Base-by-base conservation (phyloP, 805 yeast species). In the Scheffersomyces stipitis region DNA sequence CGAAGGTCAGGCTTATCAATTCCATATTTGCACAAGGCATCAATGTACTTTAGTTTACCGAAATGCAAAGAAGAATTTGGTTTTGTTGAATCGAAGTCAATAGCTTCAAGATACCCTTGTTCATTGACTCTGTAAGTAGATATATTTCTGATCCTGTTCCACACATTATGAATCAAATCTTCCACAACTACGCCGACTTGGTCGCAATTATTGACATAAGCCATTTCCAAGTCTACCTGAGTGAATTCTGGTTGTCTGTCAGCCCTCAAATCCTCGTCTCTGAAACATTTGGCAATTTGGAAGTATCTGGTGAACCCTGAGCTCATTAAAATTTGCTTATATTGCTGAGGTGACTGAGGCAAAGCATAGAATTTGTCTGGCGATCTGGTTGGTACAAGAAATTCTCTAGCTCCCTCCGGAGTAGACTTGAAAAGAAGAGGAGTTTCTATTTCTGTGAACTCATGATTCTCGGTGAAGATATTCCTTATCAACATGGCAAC, bases 191-290 rank as follows among this genome's bases (percentile, higher is more conserved):
- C 38, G 57, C 78, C 80, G 4, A 93, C 95, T 40, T 66, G 71
- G 46, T 86, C 86, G 12, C 69, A 64, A 22, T 78, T 78, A 44
- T 71, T 71, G 3, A 90, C 82, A 66, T 83, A 93, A 14, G 90
- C 77, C 91, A 93, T 83, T 60, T 93, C 99, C 62, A 93, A 50
- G 69, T 93, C 99, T n/a, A 93, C 66, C 62, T 93, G 99, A 1
- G 99, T 93, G 58, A 93, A 93, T 58, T 93, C 99, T 0, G 98
- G 98, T 62, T 93, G 99, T 60, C 99, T 76, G 59, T 93, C 99
- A 1, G 87, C 81, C 41, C 99, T 74, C 39, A 93, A 71, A 62
- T 93, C 98, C 59, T 93, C 99, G 58, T 93, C 99, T 46, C 99
- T 73, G 58, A 93, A 93, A 58, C 99, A 93, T 52, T 78, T 81